Evolutionary conservation across 306 rosid genomes (phyloP).

Genomic region (Cercis canadensis): DNA sequence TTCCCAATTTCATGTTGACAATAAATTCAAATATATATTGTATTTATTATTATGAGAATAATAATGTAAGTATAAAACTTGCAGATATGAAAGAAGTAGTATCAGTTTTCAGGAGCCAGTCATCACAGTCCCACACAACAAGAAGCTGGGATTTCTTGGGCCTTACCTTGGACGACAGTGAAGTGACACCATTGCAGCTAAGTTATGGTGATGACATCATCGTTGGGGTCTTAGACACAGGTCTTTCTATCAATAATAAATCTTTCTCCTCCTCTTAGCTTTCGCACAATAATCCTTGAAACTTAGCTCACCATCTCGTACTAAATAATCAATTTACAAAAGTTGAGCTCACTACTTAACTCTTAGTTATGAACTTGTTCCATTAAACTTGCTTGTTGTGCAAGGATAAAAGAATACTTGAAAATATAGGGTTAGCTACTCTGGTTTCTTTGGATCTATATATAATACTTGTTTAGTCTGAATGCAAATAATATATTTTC

Average conservation of each 20-base stretch:
- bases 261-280: neutral
- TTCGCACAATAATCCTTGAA: neutral
- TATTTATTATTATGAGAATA: neutral
- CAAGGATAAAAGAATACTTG: neutral
- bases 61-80: slow-evolving; percentile 4
- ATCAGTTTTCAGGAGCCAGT: slow-evolving; percentile 58
- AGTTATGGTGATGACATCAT: slow-evolving; percentile 47
- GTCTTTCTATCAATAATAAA: slow-evolving; percentile 25
- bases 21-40: neutral
- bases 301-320: no score
- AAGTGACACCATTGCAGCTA: slow-evolving; percentile 33
- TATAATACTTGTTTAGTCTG: neutral
- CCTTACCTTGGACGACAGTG: slow-evolving; percentile 37
- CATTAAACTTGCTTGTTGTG: neutral
- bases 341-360: neutral
- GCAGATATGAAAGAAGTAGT: slow-evolving; percentile 63
- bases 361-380: neutral
- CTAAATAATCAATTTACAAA: neutral
- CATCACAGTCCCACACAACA: slow-evolving; percentile 52
- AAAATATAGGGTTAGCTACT: neutral
- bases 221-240: slow-evolving; percentile 65
- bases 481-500: neutral
- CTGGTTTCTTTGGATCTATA: neutral
- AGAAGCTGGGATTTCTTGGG: slow-evolving; percentile 72
- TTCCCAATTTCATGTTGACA: neutral